Evolutionary conservation across 192 early-diverging fungal genomes (phyloP).

Genomic region (Thoreauomyces humboldtii): DNA sequence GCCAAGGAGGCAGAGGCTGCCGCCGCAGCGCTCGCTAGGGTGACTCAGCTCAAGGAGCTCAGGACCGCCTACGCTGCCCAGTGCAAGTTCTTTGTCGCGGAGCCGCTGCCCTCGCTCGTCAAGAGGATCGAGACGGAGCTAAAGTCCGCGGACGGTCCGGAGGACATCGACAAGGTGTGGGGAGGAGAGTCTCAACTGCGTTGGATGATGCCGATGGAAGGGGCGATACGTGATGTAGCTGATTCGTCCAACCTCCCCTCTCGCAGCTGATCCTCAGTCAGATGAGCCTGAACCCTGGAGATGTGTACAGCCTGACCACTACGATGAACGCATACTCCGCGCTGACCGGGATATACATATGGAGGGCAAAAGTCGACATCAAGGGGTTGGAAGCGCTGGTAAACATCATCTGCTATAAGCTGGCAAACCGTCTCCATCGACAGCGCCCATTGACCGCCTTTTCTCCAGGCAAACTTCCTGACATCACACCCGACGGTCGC

Average conservation of each 20-base stretch:
- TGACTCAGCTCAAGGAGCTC: slow-evolving; percentile 13
- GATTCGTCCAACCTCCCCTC: background rate
- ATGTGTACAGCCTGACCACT: slow-evolving; percentile 36
- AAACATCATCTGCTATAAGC: too few species aligned
- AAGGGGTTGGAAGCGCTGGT: slow-evolving; percentile 38
- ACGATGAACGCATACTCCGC: slow-evolving; percentile 34
- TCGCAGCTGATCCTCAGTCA: slow-evolving; percentile 33
- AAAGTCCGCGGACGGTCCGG: slow-evolving; percentile 17
- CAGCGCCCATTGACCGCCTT: too few species aligned
- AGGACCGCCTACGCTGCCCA: slow-evolving; percentile 20
- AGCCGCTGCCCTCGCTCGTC: slow-evolving; percentile 33
- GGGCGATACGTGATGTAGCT: background rate
- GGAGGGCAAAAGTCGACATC: slow-evolving; percentile 27
- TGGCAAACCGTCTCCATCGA: too few species aligned
- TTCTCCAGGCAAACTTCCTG: slow-evolving; percentile 30
- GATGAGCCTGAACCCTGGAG: slow-evolving; percentile 25
- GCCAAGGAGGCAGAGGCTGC: slow-evolving; percentile 25
- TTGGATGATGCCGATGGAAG: background rate
- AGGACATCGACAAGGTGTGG: slow-evolving; percentile 46
- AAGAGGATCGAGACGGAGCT: slow-evolving; percentile 35
- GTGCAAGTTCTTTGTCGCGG: slow-evolving; percentile 42
- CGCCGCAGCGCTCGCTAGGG: background rate
- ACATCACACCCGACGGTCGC: slow-evolving; percentile 26
- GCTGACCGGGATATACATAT: slow-evolving; percentile 31
- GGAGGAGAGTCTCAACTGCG: background rate